Evolutionary conservation across 2,329 filamentous ascomycete genomes (phyloP).

Genomic region (Chaetomium sp.): DNA sequence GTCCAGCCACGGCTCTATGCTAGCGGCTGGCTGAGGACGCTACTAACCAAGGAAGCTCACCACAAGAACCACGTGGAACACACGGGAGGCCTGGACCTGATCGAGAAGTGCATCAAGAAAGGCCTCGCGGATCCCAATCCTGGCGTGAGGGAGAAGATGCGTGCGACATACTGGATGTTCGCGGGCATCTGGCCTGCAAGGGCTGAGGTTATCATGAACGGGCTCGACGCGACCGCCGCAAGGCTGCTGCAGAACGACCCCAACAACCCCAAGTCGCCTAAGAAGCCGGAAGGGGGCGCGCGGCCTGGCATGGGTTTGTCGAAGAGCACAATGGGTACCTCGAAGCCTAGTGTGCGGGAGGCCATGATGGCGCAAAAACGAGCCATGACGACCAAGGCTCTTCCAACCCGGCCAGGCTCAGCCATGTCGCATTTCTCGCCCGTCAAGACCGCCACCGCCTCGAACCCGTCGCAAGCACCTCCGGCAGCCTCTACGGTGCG

Average conservation of each 20-base stretch:
- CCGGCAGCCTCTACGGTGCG: conserved; percentile 42
- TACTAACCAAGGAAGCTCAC: conserved; percentile 74
- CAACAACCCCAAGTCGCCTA: conserved; percentile 73
- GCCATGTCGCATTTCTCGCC: conserved; percentile 65
- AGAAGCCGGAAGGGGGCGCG: conserved; percentile 52
- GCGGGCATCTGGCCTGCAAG: conserved; percentile 73
- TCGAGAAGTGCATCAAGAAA: conserved; percentile 88
- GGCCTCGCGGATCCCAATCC: conserved; percentile 89
- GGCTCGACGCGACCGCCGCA: conserved; percentile 76
- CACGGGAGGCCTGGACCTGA: conserved; percentile 75
- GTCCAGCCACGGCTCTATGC: conserved; percentile 80
- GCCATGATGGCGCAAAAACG: conserved; percentile 82
- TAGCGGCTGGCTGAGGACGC: conserved; percentile 78
- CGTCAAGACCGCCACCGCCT: conserved; percentile 46
- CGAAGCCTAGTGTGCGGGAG: conserved; percentile 74
- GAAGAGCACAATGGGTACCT: conserved; percentile 60
- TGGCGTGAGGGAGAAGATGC: conserved; percentile 82
- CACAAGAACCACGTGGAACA: conserved; percentile 86
- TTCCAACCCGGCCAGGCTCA: conserved; percentile 62
- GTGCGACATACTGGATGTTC: conserved; percentile 85
- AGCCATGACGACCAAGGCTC: conserved; percentile 54
- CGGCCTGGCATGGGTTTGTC: conserved; percentile 64
- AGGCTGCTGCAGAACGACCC: conserved; percentile 80
- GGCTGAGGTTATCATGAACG: conserved; percentile 77
- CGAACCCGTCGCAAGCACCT: conserved; percentile 44